Evolutionary conservation across 2,329 filamentous ascomycete species (phyloP).

Genomic region (Fusarium sp.): DNA sequence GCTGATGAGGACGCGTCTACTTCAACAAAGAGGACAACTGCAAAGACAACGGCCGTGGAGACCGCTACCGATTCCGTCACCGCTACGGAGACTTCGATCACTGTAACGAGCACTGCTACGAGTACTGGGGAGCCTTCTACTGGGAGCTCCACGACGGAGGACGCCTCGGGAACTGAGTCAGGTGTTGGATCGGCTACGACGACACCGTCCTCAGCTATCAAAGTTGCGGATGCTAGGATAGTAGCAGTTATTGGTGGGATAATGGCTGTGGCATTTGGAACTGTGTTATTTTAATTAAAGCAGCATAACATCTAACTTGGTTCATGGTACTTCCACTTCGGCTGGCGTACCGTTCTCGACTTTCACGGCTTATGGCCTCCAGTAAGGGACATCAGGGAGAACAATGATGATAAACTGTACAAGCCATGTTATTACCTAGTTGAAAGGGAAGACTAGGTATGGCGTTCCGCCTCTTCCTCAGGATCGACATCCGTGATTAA

Average conservation of each 20-base stretch:
- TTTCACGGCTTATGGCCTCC: neutral
- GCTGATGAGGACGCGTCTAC: conserved; percentile 11
- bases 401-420: neutral
- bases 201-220: conserved; percentile 1
- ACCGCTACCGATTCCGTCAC: neutral
- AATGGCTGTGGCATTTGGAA: conserved; percentile 1
- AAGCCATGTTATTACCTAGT: neutral
- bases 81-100: neutral
- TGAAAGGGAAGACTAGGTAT: neutral
- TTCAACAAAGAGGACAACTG: conserved; percentile 6
- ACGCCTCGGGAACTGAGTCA: conserved; percentile 5
- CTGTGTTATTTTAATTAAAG: conserved; percentile 2
- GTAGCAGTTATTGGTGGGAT: neutral
- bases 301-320: neutral
- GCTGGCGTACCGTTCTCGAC: neutral
- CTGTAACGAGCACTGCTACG: neutral
- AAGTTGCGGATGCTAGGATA: neutral
- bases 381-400: neutral
- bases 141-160: neutral
- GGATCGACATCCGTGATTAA: neutral
- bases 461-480: neutral
- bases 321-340: neutral
- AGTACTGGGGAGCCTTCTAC: neutral
- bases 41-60: conserved; percentile 9
- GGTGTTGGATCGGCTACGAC: conserved; percentile 9